Percentiles rank a stretch among this genome's conserved stretches.
Conservation (phyloP, 1,284 basidiomycete genomes). For the Tetrapyrgos nigripes region DNA sequence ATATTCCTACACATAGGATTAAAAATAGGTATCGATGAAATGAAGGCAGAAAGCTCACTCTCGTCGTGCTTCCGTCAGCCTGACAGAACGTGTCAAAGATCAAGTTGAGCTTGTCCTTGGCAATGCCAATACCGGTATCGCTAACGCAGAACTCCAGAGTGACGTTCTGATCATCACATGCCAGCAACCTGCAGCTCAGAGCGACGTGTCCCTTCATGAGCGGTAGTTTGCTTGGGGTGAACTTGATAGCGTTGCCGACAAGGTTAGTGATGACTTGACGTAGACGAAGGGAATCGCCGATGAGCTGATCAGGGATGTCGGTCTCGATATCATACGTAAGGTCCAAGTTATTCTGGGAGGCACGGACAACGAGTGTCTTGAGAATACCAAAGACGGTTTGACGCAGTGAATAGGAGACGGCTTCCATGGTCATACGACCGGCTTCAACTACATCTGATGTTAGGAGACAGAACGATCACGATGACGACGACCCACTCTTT, state of each 20-base stretch:
- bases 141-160: constrained; percentile 97
- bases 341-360: constrained; percentile 97
- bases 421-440: constrained; percentile 99
- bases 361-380: constrained; percentile 98
- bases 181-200: constrained; percentile 83
- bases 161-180: constrained; percentile 78
- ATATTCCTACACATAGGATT: constrained; percentile 73
- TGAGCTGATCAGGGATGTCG: constrained; percentile 95
- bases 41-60: constrained; percentile 58
- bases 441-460: constrained; percentile 80
- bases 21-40: neutral
- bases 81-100: constrained; percentile 99
- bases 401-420: constrained; percentile 97
- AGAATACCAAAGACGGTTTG: constrained; percentile 97
- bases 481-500: constrained; percentile 74
- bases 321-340: constrained; percentile 97
- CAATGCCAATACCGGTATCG: constrained; percentile 99
- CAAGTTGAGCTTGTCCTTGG: constrained; percentile 97
- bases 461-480: constrained; percentile 12
- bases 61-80: constrained; percentile 93
- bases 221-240: constrained; percentile 79
- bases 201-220: constrained; percentile 90
- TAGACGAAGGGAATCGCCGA: constrained; percentile 94
- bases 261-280: constrained; percentile 96
- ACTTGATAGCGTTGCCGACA: constrained; percentile 96